Evolutionary conservation across 352 stramenopile species (phyloP), one percentile per base, ranked within the genome.

Genomic region (Phytophthora sp.): DNA sequence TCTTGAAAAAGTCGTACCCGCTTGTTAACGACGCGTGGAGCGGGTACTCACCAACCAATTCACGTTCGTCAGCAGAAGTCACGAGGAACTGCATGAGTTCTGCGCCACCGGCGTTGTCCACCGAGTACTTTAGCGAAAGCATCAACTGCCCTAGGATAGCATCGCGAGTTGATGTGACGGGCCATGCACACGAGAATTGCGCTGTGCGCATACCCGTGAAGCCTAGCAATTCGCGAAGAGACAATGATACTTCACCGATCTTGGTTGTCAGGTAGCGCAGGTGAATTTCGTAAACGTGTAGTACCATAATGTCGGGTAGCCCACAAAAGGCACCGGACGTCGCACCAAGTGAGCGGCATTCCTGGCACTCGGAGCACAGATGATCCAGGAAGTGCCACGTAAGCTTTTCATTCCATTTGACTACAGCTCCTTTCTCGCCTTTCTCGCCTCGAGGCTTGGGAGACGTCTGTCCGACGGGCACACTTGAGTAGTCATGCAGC

Each of bases 231-330:
- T 95, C 87, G 15, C 82, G 78, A 20, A 95, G 66, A 21, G 84
- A 93, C 26, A 95, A 66, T 6, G 84, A 79, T 0, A 89, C 76
- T 49, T 91, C 81, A 17, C 87, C 87, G 26, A 95, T 89, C 64
- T 95, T 95, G 35, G 87, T 95, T 8, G 84, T 95, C 0, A 93
- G 67, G 42, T 91, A 91, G 35, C 84, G 84, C 67, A 95, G 65
- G 41, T 91, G 82, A 42, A 93, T 88, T 57, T 95, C 87, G 63
- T 93, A 91, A 41, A 95, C 79, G 52, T 93, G 82, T 9, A 95
- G 57, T 42, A 95, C 78, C 63, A 95, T 82, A 13, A 93, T 83
- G 41, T 95, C 87, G 1, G 87, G 87, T 5, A 95, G 54, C 0
- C 84, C 87, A 17, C 77, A 87, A 59, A 93, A 95, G 9, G 71